Evolutionary conservation across 1,284 basidiomycete species (phyloP).

Genomic region (Fistulinella cinereoalba): DNA sequence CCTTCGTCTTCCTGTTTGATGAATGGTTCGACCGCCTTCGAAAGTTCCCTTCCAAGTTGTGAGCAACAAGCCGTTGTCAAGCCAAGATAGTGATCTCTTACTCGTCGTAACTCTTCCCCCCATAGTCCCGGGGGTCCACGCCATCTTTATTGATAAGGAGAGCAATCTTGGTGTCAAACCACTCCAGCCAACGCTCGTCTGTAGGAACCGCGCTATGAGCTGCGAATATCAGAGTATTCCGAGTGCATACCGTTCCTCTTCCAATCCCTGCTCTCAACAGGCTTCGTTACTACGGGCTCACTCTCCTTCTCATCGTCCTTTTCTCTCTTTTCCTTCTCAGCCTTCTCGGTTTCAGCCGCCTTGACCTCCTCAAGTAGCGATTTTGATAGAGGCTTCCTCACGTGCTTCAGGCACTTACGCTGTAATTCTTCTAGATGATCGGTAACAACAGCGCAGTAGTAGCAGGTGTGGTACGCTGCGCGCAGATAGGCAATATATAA

Average conservation of each 20-base stretch:
- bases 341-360: constrained; percentile 43
- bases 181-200: constrained; percentile 88
- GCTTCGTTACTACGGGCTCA: constrained; percentile 18
- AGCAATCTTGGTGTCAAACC: constrained; percentile 80
- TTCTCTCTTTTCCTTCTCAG: constrained; percentile 38
- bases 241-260: constrained; percentile 60
- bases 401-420: constrained; percentile 89
- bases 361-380: constrained; percentile 55
- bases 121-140: constrained; percentile 83
- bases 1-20: constrained; percentile 94
- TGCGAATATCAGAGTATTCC: constrained; percentile 6
- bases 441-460: constrained; percentile 90
- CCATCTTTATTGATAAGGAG: constrained; percentile 71
- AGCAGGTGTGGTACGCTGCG: constrained; percentile 86
- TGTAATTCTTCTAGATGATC: constrained; percentile 93
- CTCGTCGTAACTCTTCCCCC: constrained; percentile 88
- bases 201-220: constrained; percentile 16
- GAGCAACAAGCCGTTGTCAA: constrained; percentile 10
- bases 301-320: constrained; percentile 36
- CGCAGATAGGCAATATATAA: constrained; percentile 83
- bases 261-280: constrained; percentile 54
- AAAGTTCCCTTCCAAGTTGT: constrained; percentile 61
- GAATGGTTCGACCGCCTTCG: constrained; percentile 70
- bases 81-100: constrained; percentile 41
- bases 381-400: constrained; percentile 69